phyloP scores from a whole-genome alignment of 192 early-diverging fungal genomes.

The Oehlia diaphana region DNA sequence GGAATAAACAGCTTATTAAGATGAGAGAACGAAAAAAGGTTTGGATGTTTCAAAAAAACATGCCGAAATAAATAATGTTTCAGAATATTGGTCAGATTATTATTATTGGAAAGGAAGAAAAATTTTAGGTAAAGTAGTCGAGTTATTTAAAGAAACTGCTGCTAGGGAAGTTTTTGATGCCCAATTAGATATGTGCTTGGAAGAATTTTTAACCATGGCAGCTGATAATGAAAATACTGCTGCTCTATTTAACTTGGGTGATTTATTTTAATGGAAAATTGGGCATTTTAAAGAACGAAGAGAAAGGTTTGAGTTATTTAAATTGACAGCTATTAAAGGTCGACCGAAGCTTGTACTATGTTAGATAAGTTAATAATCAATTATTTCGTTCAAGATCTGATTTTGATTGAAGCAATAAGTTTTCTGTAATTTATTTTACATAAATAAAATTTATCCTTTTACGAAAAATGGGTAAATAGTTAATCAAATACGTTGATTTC shows the following conservation, averaged over 20 bases:
- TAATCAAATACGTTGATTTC: too few relatives aligned
- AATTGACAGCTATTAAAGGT: neutral
- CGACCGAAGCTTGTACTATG: neutral
- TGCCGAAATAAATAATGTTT: neutral
- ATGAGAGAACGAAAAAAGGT: neutral
- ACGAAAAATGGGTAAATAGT: too few relatives aligned
- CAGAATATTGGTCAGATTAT: neutral
- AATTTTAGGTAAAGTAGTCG: neutral
- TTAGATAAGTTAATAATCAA: too few relatives aligned
- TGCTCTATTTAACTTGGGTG: neutral
- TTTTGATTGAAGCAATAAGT: too few relatives aligned
- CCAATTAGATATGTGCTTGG: neutral
- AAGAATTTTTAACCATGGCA: slow-evolving; percentile 4
- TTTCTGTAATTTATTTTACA: too few relatives aligned
- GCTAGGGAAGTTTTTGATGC: neutral
- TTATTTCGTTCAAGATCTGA: too few relatives aligned
- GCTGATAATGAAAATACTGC: slow-evolving; percentile 12
- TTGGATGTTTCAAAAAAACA: neutral
- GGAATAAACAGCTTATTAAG: neutral
- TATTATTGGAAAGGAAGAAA: neutral
- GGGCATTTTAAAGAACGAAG: neutral
- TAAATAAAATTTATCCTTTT: too few relatives aligned
- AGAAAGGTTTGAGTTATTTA: slow-evolving; percentile 4
- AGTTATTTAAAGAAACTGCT: slow-evolving; percentile 2
- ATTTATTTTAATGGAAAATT: neutral